phyloP scores from a whole-genome alignment of 768 basidiomycete genomes.

The Aureoboletus auriporus region DNA sequence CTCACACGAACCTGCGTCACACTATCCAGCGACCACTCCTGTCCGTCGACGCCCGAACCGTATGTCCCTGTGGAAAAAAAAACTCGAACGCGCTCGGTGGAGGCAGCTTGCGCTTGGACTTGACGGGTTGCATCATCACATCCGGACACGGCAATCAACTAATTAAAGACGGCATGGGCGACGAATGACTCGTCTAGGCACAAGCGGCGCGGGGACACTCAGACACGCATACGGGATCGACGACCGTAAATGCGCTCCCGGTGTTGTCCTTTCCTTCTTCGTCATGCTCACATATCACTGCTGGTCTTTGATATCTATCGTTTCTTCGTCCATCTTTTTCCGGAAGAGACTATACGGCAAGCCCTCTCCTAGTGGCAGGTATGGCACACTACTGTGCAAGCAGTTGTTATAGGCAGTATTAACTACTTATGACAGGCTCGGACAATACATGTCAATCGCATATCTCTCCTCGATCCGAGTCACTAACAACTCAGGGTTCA shows the following conservation, averaged over 20 bases:
- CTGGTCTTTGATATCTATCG: too few relatives aligned
- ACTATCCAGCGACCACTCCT: background rate
- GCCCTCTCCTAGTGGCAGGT: too few relatives aligned
- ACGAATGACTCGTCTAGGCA: slow-evolving; percentile 6
- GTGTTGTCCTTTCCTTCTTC: too few relatives aligned
- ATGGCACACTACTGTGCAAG: too few relatives aligned
- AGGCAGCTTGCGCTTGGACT: slow-evolving; percentile 7
- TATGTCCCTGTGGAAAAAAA: slow-evolving; percentile 11
- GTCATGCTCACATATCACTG: too few relatives aligned
- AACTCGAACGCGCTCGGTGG: slow-evolving; percentile 25
- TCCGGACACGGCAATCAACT: slow-evolving; percentile 53
- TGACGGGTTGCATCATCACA: slow-evolving; percentile 25
- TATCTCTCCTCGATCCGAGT: too few relatives aligned
- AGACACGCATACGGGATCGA: slow-evolving; percentile 33
- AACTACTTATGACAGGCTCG: too few relatives aligned
- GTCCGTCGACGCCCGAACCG: background rate
- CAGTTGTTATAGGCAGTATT: too few relatives aligned
- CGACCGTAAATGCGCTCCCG: slow-evolving; percentile 1
- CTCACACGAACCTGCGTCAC: slow-evolving; percentile 21
- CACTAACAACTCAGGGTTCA: too few relatives aligned
- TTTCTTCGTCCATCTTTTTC: too few relatives aligned
- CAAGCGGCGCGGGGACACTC: slow-evolving; percentile 17
- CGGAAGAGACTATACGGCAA: too few relatives aligned
- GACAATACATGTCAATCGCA: too few relatives aligned
- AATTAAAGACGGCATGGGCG: slow-evolving; percentile 41